phyloP scores from a whole-genome alignment of 768 basidiomycete genomes.

The Boletales sp. region DNA sequence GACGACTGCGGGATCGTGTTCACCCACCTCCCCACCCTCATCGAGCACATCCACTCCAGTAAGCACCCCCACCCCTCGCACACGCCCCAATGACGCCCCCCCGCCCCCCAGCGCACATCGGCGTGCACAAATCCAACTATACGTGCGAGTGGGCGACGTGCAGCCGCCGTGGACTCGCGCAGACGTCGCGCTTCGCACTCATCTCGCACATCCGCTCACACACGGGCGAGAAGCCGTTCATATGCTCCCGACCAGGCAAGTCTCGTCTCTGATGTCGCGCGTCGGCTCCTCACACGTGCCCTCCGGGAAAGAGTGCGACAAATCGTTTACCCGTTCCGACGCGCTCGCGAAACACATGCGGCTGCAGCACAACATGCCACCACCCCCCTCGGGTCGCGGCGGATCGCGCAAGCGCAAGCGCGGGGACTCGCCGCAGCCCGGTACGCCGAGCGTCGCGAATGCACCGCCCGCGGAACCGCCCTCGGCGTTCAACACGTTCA shows the following conservation, averaged over 20 bases:
- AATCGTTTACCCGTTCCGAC: slow-evolving; percentile 92
- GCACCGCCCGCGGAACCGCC: slow-evolving; percentile 18
- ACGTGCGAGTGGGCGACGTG: slow-evolving; percentile 90
- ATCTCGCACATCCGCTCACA: slow-evolving; percentile 89
- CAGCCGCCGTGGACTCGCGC: slow-evolving; percentile 71
- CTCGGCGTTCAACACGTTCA: slow-evolving; percentile 56
- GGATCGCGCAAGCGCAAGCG: slow-evolving; percentile 72
- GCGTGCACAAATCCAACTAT: slow-evolving; percentile 79
- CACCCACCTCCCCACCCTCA: slow-evolving; percentile 67
- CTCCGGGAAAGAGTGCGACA: slow-evolving; percentile 72
- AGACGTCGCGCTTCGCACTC: slow-evolving; percentile 86
- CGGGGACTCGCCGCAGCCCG: slow-evolving; percentile 30
- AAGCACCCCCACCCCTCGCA: slow-evolving; percentile 21
- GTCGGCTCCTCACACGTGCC: too few relatives aligned
- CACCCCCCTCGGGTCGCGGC: slow-evolving; percentile 70
- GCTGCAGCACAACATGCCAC: slow-evolving; percentile 76
- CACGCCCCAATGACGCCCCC: neutral
- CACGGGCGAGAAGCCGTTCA: slow-evolving; percentile 93
- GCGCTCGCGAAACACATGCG: slow-evolving; percentile 92
- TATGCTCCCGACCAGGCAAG: slow-evolving; percentile 75
- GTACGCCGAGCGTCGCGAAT: slow-evolving; percentile 9
- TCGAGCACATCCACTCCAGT: slow-evolving; percentile 84
- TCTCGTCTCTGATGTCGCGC: neutral
- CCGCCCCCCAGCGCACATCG: slow-evolving; percentile 63
- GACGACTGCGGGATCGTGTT: slow-evolving; percentile 75